A percentile compares a stretch with the other conserved stretches of the same genome.
Evolutionary conservation across 78 protist species (phyloP).

Genomic region (Diacronema lutheri): DNA sequence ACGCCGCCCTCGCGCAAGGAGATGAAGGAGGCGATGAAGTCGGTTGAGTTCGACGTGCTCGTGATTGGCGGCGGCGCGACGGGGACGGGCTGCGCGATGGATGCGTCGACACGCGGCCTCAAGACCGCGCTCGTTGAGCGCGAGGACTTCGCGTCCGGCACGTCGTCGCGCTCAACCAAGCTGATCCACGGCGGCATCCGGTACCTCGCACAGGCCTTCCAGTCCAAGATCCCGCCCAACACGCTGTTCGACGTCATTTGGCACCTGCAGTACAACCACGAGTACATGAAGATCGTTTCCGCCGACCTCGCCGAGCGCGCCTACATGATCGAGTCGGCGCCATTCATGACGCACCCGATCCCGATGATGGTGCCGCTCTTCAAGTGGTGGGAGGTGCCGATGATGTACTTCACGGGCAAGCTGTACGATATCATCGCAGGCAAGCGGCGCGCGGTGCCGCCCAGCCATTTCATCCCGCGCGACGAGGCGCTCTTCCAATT

Average conservation of each 20-base stretch:
- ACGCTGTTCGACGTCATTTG: conserved; percentile 1
- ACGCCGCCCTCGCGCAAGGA: conserved; percentile 5
- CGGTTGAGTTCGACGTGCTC: neutral
- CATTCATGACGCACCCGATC: conserved; percentile 60
- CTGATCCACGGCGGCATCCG: conserved; percentile 85
- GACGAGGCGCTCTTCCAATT: conserved; percentile 23
- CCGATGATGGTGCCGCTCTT: conserved; percentile 86
- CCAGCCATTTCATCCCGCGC: conserved; percentile 17
- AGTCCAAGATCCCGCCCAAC: conserved; percentile 20
- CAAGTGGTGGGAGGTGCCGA: conserved; percentile 54
- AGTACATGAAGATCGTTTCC: neutral
- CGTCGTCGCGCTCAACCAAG: conserved; percentile 52
- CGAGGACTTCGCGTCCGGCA: conserved; percentile 85
- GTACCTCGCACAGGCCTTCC: conserved; percentile 41
- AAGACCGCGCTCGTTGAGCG: conserved; percentile 41
- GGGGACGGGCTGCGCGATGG: conserved; percentile 84
- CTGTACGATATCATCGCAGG: conserved; percentile 78
- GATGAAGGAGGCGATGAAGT: neutral
- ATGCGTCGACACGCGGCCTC: conserved; percentile 59
- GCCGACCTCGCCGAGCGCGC: conserved; percentile 12
- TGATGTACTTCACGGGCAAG: conserved; percentile 69
- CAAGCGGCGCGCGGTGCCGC: conserved; percentile 10
- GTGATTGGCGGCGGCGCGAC: conserved; percentile 87
- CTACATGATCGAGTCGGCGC: conserved; percentile 28
- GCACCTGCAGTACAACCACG: conserved; percentile 24